These are phyloP conservation scores for Coniochaeta sp. DNA, from an alignment of 2,329 filamentous ascomycete species.

Conservation along the genomic window DNA sequence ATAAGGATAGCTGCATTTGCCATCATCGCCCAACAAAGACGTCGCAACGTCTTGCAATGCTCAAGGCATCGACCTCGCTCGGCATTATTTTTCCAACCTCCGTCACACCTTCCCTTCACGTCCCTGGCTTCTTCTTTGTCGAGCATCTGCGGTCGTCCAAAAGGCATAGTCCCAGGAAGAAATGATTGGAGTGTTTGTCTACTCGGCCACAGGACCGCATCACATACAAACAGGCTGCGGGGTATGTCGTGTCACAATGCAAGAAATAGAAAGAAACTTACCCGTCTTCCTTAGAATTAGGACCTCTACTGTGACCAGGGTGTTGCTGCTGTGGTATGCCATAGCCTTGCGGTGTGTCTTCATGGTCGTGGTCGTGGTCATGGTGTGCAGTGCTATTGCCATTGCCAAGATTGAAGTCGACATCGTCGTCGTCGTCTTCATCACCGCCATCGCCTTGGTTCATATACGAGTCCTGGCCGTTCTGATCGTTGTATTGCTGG, in stretches of 20 bases:
- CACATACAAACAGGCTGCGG: not conserved
- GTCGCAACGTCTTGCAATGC: not conserved
- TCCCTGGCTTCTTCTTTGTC: not conserved
- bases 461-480: slow-evolving; percentile 30
- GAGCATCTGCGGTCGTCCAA: not conserved
- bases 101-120: not conserved
- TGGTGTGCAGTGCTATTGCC: slow-evolving; percentile 25
- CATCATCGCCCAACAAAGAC: not conserved
- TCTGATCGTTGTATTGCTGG: slow-evolving; percentile 15
- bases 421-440: slow-evolving; percentile 41
- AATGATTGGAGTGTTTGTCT: not conserved
- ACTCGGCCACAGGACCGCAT: not conserved
- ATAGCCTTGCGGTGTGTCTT: slow-evolving; percentile 14
- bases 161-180: not conserved
- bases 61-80: not conserved
- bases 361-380: not conserved
- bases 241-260: slow-evolving; percentile 2
- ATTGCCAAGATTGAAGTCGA: slow-evolving; percentile 39
- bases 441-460: slow-evolving; percentile 27
- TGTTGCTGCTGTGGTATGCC: slow-evolving; percentile 21
- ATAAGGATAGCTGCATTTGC: not conserved
- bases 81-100: not conserved
- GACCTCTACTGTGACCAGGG: slow-evolving; percentile 31
- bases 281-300: slow-evolving; percentile 85
- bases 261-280: slow-evolving; percentile 45